Percentiles rank a stretch among this genome's conserved stretches.
phyloP scores from a whole-genome alignment of 805 yeast species.

The Candida parachauliodes region DNA sequence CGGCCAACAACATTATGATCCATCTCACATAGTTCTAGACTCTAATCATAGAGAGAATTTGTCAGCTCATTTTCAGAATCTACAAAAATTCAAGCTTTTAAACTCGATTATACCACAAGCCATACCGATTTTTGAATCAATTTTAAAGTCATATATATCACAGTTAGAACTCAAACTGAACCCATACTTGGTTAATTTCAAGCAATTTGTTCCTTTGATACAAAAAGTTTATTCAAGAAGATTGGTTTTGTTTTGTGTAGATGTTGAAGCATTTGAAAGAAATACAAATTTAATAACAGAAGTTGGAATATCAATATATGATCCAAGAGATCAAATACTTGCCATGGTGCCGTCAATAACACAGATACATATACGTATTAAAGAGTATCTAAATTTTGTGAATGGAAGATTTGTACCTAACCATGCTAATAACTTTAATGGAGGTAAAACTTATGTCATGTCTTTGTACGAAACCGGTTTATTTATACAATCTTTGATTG shows the following conservation, averaged over 20 bases:
- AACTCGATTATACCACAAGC: not conserved
- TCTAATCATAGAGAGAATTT: no score
- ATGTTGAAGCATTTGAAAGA: constrained; percentile 55
- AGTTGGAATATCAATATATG: constrained; percentile 55
- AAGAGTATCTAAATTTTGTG: constrained; percentile 37
- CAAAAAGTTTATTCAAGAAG: constrained; percentile 16
- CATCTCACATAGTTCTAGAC: no score
- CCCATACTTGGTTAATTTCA: constrained; percentile 1
- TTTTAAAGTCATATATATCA: not conserved
- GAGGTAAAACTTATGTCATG: constrained; percentile 48
- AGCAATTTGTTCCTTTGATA: not conserved
- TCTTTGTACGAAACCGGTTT: constrained; percentile 28
- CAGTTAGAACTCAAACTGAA: not conserved
- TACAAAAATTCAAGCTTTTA: not conserved
- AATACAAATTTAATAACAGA: constrained; percentile 46
- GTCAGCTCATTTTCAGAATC: no score
- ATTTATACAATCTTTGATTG: constrained; percentile 41
- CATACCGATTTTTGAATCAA: not conserved
- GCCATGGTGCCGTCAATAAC: constrained; percentile 39
- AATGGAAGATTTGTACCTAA: constrained; percentile 58
- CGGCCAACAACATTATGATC: no score
- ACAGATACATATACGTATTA: constrained; percentile 41
- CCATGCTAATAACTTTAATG: constrained; percentile 46
- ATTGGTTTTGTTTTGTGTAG: constrained; percentile 44
- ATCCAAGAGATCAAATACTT: constrained; percentile 44